These are phyloP conservation scores for Gentiana dahurica DNA, from an alignment of 257 asterid genomes.

Conservation along the genomic window DNA sequence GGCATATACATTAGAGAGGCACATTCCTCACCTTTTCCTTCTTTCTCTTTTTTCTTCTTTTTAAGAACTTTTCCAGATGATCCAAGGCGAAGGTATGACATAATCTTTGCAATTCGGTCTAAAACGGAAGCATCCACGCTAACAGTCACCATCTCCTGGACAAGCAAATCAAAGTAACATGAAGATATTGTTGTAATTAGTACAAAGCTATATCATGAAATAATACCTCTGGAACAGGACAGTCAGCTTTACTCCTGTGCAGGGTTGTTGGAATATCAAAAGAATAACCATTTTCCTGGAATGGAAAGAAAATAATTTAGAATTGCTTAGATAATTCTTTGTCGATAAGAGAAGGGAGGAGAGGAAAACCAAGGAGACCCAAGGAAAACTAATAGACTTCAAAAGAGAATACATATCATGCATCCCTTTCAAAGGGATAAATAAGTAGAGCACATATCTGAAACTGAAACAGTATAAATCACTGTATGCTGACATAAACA, in stretches of 20 bases:
- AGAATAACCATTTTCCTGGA: conserved; percentile 77
- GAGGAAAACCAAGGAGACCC: neutral
- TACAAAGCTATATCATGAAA: neutral
- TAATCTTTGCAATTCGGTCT: conserved; percentile 91
- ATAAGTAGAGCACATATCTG: neutral
- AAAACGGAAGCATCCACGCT: conserved; percentile 94
- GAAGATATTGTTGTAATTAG: neutral
- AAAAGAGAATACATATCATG: neutral
- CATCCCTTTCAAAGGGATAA: neutral
- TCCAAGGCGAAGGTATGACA: conserved; percentile 98
- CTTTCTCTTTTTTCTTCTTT: conserved; percentile 94
- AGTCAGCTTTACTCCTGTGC: conserved; percentile 96
- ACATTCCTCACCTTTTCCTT: conserved; percentile 51
- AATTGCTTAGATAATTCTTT: conserved; percentile 5
- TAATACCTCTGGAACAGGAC: conserved; percentile 92
- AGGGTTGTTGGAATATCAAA: conserved; percentile 96
- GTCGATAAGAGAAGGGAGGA: neutral
- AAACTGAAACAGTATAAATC: neutral
- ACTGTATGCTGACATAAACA: neutral
- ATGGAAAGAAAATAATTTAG: conserved; percentile 12
- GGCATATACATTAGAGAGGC: too few relatives aligned
- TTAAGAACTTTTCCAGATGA: conserved; percentile 97
- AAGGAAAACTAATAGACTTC: neutral
- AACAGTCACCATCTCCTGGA: conserved; percentile 95
- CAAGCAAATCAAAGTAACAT: conserved; percentile 5